phyloP scores from a whole-genome alignment of 768 basidiomycete species.

The Boletus rex-veris region DNA sequence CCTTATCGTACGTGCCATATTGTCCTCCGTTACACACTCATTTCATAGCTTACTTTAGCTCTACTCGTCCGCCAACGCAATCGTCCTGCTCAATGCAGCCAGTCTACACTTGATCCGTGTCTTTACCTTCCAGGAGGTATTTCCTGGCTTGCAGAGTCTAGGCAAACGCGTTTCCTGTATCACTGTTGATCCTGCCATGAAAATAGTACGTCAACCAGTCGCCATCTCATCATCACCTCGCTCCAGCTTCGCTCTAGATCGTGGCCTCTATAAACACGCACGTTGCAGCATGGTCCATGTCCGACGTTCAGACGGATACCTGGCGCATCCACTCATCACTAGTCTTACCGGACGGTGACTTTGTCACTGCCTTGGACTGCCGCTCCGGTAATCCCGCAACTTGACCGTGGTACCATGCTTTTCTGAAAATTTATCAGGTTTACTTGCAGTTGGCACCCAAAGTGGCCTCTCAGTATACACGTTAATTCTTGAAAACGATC shows the following conservation, averaged over 20 bases:
- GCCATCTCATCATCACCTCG: slow-evolving; percentile 1
- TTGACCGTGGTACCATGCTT: neutral
- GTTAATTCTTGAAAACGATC: slow-evolving; percentile 73
- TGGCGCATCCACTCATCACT: slow-evolving; percentile 86
- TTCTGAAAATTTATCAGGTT: slow-evolving; percentile 47
- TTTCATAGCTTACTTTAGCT: slow-evolving; percentile 41
- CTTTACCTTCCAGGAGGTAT: slow-evolving; percentile 78
- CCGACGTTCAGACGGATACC: slow-evolving; percentile 54
- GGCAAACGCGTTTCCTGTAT: slow-evolving; percentile 54
- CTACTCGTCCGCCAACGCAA: slow-evolving; percentile 66
- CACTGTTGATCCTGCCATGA: slow-evolving; percentile 74
- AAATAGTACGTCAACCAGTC: slow-evolving; percentile 55
- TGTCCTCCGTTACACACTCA: neutral
- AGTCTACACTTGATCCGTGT: slow-evolving; percentile 62
- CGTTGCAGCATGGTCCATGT: slow-evolving; percentile 78
- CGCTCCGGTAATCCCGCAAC: slow-evolving; percentile 55
- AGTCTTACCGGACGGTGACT: slow-evolving; percentile 50
- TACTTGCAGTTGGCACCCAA: slow-evolving; percentile 67
- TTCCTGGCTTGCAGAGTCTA: slow-evolving; percentile 52
- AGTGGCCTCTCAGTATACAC: slow-evolving; percentile 69
- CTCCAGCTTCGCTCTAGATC: slow-evolving; percentile 45
- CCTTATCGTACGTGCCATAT: slow-evolving; percentile 51
- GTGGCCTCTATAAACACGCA: slow-evolving; percentile 65
- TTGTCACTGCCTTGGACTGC: slow-evolving; percentile 64
- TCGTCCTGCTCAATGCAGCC: slow-evolving; percentile 71